Base-by-base conservation (phyloP, 805 yeast genomes). In the Debaryomyces prosopidis region DNA sequence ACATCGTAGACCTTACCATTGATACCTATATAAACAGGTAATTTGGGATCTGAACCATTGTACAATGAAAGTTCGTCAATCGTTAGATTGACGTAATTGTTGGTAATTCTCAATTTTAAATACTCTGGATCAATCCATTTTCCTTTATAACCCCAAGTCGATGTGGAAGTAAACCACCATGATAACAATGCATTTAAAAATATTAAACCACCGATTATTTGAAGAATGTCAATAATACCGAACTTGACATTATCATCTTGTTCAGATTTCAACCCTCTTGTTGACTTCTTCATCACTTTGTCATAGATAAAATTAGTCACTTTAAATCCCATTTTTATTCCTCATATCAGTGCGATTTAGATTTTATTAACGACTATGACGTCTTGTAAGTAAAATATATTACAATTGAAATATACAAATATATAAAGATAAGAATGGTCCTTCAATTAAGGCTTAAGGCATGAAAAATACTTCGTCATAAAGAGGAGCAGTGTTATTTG, bases 1-100 rank as follows among this genome's bases (percentile, higher is more conserved):
- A 86, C 94, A 55, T 86, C 92, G 54, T 70, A 86, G 0, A 86
- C 84, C 11, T 66, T 69, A 0, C 87, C 87, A 53, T 81, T 66
- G 3, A 86, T 60, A 0, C 80, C 87, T 3, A 87, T 50, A 51
- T 79, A 82, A 1, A 85, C 73, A 0, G 89, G 89, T 6, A 70
- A 53, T 0, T 40, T 37, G 0, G 70, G 55, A 51, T 79, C 72
- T 0, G 69, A 36, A 0, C 91, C 91, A 53, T 80, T 65, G 56
- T 68, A 81, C n/a, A 50, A 46, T 0, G 80, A 57, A 23, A 86
- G 64, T 49, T 81, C 76, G 0, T 60, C 69, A 3, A 70, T 58
- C 0, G 85, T 71, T 44, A 81, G 60, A 31, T 58, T 56, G 12
- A 62, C 49, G 16, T 54, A 43, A 2, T 40, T 41, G 10, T 52